Percentiles rank a stretch among this genome's conserved stretches.
phyloP scores from a whole-genome alignment of 352 stramenopile genomes.

The Phytophthora multivora region DNA sequence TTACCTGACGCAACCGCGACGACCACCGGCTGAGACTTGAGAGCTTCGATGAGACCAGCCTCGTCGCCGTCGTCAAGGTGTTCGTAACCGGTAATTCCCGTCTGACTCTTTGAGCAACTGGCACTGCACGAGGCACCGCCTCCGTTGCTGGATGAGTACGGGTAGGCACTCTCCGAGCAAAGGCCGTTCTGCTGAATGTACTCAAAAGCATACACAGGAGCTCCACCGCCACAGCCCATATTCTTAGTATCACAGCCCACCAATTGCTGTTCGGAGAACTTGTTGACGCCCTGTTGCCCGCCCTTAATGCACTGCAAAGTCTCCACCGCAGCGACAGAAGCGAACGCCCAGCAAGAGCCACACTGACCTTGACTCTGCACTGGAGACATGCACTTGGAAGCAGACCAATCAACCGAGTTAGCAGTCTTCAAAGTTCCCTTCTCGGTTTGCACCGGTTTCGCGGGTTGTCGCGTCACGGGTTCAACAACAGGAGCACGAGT shows the following conservation, averaged over 20 bases:
- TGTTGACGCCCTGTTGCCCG: conserved; percentile 61
- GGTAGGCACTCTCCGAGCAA: conserved; percentile 68
- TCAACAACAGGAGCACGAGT: conserved; percentile 34
- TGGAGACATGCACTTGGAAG: conserved; percentile 39
- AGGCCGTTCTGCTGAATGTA: conserved; percentile 90
- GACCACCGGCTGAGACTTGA: conserved; percentile 92
- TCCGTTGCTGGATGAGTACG: conserved; percentile 61
- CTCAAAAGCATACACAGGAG: conserved; percentile 89
- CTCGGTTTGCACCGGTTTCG: conserved; percentile 15
- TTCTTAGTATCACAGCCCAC: conserved; percentile 89
- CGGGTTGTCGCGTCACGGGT: conserved; percentile 14
- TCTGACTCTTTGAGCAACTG: conserved; percentile 35
- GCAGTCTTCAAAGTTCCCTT: conserved; percentile 7
- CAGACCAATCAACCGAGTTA: conserved; percentile 44
- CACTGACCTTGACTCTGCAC: conserved; percentile 97
- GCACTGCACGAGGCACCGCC: conserved; percentile 28
- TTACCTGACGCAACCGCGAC: conserved; percentile 94
- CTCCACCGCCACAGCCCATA: conserved; percentile 90
- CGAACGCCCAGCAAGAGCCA: conserved; percentile 97
- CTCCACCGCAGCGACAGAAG: conserved; percentile 90
- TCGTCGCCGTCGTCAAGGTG: conserved; percentile 64
- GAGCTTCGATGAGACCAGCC: conserved; percentile 73
- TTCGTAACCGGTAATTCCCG: conserved; percentile 57
- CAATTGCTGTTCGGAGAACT: conserved; percentile 92
- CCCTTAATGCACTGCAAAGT: conserved; percentile 82